Base-by-base conservation (phyloP, 192 early-diverging fungal genomes). In the Cladochytrium replicatum region DNA sequence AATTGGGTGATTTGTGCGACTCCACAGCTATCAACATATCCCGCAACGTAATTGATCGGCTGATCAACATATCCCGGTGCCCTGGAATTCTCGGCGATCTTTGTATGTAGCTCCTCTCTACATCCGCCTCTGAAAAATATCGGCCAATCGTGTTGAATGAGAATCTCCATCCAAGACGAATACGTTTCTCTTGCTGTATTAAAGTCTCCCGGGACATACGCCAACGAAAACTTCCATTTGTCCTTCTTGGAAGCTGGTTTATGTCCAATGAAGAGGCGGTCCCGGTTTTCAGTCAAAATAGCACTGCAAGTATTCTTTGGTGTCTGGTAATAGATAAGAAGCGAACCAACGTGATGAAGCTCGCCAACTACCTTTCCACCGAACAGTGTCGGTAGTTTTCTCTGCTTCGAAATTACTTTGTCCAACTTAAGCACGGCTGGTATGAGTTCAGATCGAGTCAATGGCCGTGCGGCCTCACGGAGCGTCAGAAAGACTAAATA, bases 111-210 rank as follows among this genome's bases (percentile, higher is more conserved):
- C n/a, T n/a, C n/a, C n/a, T n/a, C n/a, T n/a, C n/a, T n/a, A n/a
- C n/a, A n/a, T n/a, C n/a, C n/a, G n/a, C n/a, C n/a, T n/a, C 83
- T 87, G 72, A 93, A 93, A 30, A 93, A 88, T 19, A 78, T 64
- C 0, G 86, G 89, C 88, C 88, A 94, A 57, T 93, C 87, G 23
- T 74, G 71, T 29, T 72, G 61, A 11, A 82, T 58, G 43, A 94
- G 57, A 15, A 74, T 63, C 4, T 74, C 64, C 55, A 78, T 72
- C 91, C 91, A 94, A 30, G 64, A 58, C 7, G 78, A 62, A 58
- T 93, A 94, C 21, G 72, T 69, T 9, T 54, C 46, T 24, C 77
- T 43, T 0, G 89, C 87, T 11, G 74, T 78, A 2, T 86, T 75
- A 66, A 91, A 80, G 43, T 86, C 75, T 17, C 82, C 78, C 15